Evolutionary conservation across 192 early-diverging fungal genomes (phyloP).

Genomic region (Coemansia sp.): DNA sequence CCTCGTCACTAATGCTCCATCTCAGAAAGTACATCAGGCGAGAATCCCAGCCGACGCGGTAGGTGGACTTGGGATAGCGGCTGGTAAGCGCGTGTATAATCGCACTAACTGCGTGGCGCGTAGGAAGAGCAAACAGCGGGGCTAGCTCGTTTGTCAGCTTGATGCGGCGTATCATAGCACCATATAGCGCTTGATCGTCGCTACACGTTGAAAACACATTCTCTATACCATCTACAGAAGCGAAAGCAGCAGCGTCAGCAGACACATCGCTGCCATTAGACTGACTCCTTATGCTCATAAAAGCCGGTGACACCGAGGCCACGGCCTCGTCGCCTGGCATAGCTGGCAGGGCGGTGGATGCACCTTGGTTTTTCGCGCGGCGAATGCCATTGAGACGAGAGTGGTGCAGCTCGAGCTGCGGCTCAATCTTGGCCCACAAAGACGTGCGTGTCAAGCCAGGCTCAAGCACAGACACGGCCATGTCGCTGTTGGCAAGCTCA

Average conservation of each 20-base stretch:
- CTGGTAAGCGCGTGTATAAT: slow-evolving; percentile 50
- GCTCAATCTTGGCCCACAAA: slow-evolving; percentile 55
- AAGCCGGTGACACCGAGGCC: slow-evolving; percentile 31
- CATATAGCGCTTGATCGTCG: slow-evolving; percentile 33
- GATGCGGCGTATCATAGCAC: slow-evolving; percentile 51
- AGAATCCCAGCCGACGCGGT: slow-evolving; percentile 57
- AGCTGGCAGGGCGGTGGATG: slow-evolving; percentile 9
- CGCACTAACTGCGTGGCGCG: slow-evolving; percentile 48
- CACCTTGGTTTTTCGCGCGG: not conserved
- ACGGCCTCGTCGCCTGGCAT: slow-evolving; percentile 51
- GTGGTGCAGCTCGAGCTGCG: slow-evolving; percentile 54
- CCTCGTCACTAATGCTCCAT: slow-evolving; percentile 46
- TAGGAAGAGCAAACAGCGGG: slow-evolving; percentile 50
- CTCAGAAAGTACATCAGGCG: slow-evolving; percentile 46
- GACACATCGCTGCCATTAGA: not conserved
- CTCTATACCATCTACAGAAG: not conserved
- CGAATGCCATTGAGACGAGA: slow-evolving; percentile 43
- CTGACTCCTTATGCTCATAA: not conserved
- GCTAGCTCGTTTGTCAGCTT: slow-evolving; percentile 43
- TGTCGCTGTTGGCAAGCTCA: slow-evolving; percentile 44
- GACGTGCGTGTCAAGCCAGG: slow-evolving; percentile 48
- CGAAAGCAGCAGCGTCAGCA: slow-evolving; percentile 5
- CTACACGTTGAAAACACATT: not conserved
- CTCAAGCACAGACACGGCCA: slow-evolving; percentile 51
- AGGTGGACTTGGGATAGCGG: slow-evolving; percentile 54